A percentile compares a stretch with the other conserved stretches of the same genome.
phyloP scores from a whole-genome alignment of 768 basidiomycete genomes.

The Pholiota microspora region DNA sequence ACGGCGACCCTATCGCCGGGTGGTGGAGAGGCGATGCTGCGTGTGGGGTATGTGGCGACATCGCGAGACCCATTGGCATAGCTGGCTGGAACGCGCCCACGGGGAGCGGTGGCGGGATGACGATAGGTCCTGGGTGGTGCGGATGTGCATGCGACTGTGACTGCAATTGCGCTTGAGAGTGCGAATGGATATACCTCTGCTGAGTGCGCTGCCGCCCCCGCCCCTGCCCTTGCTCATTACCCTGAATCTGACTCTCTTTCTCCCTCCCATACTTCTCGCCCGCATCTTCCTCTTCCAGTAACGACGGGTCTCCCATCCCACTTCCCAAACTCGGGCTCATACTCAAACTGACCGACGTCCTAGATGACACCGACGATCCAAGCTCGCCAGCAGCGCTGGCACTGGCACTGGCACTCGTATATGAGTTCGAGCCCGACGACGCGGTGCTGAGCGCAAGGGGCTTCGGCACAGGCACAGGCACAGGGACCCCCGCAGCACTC shows the following conservation, averaged over 20 bases:
- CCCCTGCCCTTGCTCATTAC: not conserved
- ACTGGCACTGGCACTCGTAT: not conserved
- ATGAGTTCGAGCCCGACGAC: not conserved
- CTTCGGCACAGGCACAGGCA: not conserved
- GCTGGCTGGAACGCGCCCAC: not conserved
- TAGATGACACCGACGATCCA: not conserved
- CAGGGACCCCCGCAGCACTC: not conserved
- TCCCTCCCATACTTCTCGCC: not conserved
- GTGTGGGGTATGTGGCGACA: conserved; percentile 29
- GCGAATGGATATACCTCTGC: not conserved
- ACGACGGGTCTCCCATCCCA: not conserved
- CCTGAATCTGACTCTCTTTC: conserved; percentile 5
- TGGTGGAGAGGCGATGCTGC: conserved; percentile 38
- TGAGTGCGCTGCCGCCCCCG: not conserved
- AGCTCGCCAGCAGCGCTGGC: not conserved
- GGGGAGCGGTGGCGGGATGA: conserved; percentile 11
- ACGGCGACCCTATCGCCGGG: conserved; percentile 30
- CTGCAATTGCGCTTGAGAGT: not conserved
- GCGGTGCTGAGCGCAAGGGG: not conserved
- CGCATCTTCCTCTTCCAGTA: not conserved
- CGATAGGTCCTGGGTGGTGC: conserved; percentile 15
- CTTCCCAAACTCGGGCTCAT: not conserved
- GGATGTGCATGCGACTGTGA: conserved; percentile 3
- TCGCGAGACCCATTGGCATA: not conserved
- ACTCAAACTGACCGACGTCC: not conserved